Evolutionary conservation across 176 grass and related monocot species (phyloP).

Genomic region (Dendrocalamus sinicus): DNA sequence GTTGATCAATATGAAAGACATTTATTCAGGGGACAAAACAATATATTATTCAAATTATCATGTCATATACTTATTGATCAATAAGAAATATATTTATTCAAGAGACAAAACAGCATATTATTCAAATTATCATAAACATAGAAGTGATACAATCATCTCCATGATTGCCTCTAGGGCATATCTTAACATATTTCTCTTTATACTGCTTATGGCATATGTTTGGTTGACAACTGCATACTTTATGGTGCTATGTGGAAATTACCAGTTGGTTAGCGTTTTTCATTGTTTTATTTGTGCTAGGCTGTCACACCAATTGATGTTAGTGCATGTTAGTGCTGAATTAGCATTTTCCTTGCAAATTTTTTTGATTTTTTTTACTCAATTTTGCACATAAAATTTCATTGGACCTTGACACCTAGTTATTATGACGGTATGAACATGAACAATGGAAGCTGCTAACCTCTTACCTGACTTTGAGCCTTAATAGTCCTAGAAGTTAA

Average conservation of each 20-base stretch:
- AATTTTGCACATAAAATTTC: neutral
- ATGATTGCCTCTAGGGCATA: too few species aligned
- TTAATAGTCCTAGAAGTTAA: neutral
- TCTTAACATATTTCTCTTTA: neutral
- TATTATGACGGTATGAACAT: neutral
- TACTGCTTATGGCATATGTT: neutral
- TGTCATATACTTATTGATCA: too few species aligned
- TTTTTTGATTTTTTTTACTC: neutral
- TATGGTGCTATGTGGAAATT: slow-evolving; percentile 18
- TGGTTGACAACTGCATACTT: neutral
- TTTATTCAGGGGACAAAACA: too few species aligned
- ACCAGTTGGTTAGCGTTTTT: neutral
- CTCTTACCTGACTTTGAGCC: neutral
- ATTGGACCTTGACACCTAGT: neutral
- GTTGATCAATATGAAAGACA: too few species aligned
- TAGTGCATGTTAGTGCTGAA: neutral
- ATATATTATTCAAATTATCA: too few species aligned
- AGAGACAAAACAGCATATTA: too few species aligned
- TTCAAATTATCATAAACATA: too few species aligned
- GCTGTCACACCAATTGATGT: neutral
- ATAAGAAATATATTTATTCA: too few species aligned
- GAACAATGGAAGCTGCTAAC: neutral
- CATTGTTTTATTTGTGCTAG: neutral
- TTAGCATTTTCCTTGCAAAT: neutral
- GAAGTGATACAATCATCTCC: too few species aligned